phyloP scores from a whole-genome alignment of 192 early-diverging fungal species.

The Rhizophagus clarus region DNA sequence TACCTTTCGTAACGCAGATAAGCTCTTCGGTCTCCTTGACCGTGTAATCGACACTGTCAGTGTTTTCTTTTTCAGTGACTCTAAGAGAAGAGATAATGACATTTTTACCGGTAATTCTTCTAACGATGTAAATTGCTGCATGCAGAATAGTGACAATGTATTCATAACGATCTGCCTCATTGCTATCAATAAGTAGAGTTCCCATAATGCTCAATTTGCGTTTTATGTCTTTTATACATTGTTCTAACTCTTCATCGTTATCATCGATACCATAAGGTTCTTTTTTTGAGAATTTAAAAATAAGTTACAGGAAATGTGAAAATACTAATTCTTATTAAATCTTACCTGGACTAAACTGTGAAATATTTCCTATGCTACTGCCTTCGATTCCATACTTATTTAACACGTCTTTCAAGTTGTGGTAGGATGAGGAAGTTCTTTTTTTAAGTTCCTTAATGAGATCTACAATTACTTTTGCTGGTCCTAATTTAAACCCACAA shows the following conservation, averaged over 20 bases:
- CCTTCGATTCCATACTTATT: background rate
- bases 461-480: background rate
- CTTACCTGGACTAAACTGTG: background rate
- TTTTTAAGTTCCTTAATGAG: slow-evolving; percentile 3
- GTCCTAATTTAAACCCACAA: slow-evolving; percentile 3
- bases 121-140: background rate
- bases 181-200: too few relatives aligned
- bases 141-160: background rate
- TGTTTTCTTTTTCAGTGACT: too few relatives aligned
- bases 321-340: background rate
- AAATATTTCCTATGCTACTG: background rate
- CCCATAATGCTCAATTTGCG: too few relatives aligned
- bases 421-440: background rate
- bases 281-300: too few relatives aligned
- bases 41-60: too few relatives aligned
- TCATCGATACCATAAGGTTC: too few relatives aligned
- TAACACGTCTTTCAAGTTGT: background rate
- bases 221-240: too few relatives aligned
- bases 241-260: too few relatives aligned
- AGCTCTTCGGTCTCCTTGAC: too few relatives aligned
- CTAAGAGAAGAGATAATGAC: background rate
- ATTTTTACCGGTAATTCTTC: slow-evolving; percentile 7
- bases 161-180: too few relatives aligned
- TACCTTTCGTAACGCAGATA: background rate
- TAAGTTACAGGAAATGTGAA: too few relatives aligned